A percentile compares a stretch with the other conserved stretches of the same genome.
These are phyloP conservation scores for Neurospora sp. DNA, from an alignment of 495 filamentous ascomycete species.

Conservation along the genomic window DNA sequence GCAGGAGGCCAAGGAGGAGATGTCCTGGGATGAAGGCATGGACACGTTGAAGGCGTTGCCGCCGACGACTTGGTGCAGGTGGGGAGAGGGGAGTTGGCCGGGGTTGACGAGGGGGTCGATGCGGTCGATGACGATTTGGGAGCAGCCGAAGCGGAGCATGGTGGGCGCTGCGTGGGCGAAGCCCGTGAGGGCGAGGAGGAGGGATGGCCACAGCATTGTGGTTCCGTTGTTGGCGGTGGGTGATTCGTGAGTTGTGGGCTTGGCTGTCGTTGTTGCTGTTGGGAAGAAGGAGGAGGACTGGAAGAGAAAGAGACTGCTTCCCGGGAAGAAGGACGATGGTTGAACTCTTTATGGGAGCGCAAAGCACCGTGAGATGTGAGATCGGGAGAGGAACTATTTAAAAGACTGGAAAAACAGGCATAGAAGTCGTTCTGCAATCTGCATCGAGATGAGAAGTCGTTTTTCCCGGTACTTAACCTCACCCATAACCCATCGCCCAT, in stretches of 20 bases:
- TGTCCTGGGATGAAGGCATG: slow-evolving; percentile 16
- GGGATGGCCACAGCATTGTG: background rate
- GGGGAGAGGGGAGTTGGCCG: slow-evolving; percentile 24
- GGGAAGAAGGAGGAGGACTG: too few species aligned
- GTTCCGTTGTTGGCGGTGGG: too few species aligned
- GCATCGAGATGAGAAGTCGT: background rate
- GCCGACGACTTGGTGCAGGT: slow-evolving; percentile 29
- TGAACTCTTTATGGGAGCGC: too few species aligned
- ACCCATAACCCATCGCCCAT: background rate
- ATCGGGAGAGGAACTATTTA: background rate
- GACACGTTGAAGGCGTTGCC: slow-evolving; percentile 29
- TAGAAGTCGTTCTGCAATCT: background rate
- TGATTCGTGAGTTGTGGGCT: too few species aligned
- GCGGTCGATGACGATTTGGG: slow-evolving; percentile 27
- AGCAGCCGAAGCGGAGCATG: slow-evolving; percentile 31
- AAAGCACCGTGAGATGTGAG: background rate
- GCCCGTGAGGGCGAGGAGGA: slow-evolving; percentile 14
- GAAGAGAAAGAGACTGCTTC: too few species aligned
- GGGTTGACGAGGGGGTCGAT: slow-evolving; percentile 30
- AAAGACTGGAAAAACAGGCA: background rate
- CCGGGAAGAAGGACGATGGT: too few species aligned
- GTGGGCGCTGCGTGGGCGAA: slow-evolving; percentile 17
- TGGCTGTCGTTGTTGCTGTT: too few species aligned
- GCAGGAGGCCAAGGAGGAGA: slow-evolving; percentile 18
- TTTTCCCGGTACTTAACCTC: background rate